Base-by-base conservation (phyloP, 2,329 filamentous ascomycete genomes). In the Karstenula rhodostoma region DNA sequence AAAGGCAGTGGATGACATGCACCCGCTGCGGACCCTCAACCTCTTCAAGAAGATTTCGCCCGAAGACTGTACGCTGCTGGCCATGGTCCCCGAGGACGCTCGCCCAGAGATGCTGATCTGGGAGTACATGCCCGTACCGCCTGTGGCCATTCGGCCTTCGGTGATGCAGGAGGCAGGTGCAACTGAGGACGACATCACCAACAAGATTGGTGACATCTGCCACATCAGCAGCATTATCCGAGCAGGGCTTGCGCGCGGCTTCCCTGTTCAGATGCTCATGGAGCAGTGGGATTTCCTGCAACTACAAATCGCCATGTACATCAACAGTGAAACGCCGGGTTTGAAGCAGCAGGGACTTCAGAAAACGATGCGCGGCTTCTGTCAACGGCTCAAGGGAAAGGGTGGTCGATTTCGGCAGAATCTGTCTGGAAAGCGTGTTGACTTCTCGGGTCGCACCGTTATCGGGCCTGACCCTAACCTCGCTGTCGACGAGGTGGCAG, bases 211-310 rank as follows among this genome's bases (percentile, higher is more conserved):
- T 32, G 94, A 99, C 74, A 98, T 99, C 66, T 90, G 97, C 10
- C 92, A 96, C 71, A 92, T 96, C 65, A 97, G 94, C 73, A 90
- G 91, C 57, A 87, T 96, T 69, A 92, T 99, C 64, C 89, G 91
- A 52, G 90, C 92, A 23, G 92, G 93, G 0, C 79, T 98, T 17
- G 85, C 90, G 62, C 93, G 93, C 67, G 94, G 94, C 10, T 91
- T 94, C 15, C 89, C 93, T 0, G 86, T 99, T 2, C 87, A 91
- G 66, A 96, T 92, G 0, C 91, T 98, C 58, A 96, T 98, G 89
- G 95, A 99, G 76, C 93, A 97, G 70, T 99, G 95, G 95, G 95
- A 99, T 74, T 98, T 94, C 72, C 82, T 99, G 62, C 94, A 98
- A 73, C 85, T 97, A 9, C 94, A 98, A 73, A 91, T 98, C 61